These are phyloP conservation scores for Arabidopsis suecica DNA, from an alignment of 345 rosid species.

Conservation along the genomic window DNA sequence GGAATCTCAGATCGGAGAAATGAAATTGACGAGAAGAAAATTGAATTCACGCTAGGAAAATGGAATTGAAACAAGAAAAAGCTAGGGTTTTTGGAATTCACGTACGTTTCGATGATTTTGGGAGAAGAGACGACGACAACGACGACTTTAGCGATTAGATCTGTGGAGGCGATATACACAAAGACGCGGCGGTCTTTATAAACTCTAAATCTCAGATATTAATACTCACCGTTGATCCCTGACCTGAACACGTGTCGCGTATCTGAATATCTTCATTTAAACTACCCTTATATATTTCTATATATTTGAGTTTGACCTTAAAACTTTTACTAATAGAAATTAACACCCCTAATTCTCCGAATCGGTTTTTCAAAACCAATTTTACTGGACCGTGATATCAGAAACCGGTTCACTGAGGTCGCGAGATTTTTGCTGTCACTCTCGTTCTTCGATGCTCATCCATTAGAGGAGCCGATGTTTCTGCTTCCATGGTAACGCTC, in stretches of 20 bases:
- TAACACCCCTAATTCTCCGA: background rate
- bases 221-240: slow-evolving; percentile 28
- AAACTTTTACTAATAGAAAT: background rate
- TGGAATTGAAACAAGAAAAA: background rate
- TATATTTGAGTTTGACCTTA: background rate
- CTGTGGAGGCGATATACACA: slow-evolving; percentile 40
- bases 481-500: slow-evolving; percentile 55
- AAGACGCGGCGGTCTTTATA: slow-evolving; percentile 40
- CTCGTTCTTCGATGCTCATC: slow-evolving; percentile 9
- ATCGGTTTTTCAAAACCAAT: background rate
- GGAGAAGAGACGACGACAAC: slow-evolving; percentile 28
- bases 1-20: slow-evolving; percentile 12
- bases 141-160: slow-evolving; percentile 38
- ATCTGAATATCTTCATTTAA: background rate
- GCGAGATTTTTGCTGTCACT: background rate
- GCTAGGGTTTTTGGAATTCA: slow-evolving; percentile 31
- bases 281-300: background rate
- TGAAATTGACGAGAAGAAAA: background rate
- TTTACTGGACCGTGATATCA: slow-evolving; percentile 26
- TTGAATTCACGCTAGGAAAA: background rate
- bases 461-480: slow-evolving; percentile 8
- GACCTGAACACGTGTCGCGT: slow-evolving; percentile 35
- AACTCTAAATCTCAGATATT: slow-evolving; percentile 17
- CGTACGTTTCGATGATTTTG: slow-evolving; percentile 17
- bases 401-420: slow-evolving; percentile 15